phyloP scores from a whole-genome alignment of 495 filamentous ascomycete genomes.

The Hypoxylon intermedium region DNA sequence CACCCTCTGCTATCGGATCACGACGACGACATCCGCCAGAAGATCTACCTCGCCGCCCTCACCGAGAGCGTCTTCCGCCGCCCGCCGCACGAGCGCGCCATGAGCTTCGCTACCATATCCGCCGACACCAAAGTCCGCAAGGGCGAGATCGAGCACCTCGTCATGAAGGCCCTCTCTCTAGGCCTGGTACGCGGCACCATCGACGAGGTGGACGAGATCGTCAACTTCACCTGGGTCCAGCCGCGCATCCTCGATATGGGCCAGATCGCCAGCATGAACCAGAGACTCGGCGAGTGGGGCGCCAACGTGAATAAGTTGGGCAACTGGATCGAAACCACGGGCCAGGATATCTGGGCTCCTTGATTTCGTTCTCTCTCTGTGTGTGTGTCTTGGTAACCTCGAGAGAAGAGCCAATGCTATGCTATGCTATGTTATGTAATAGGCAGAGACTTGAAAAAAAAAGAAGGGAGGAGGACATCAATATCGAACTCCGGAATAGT shows the following conservation, averaged over 20 bases:
- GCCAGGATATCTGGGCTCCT: conserved; percentile 89
- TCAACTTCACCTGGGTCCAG: conserved; percentile 98
- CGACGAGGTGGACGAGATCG: conserved; percentile 93
- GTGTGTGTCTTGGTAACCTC: background rate
- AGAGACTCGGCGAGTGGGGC: conserved; percentile 90
- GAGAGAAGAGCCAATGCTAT: background rate
- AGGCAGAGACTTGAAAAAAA: conserved; percentile 1
- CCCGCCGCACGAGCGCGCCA: conserved; percentile 91
- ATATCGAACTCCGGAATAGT: background rate
- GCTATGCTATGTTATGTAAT: conserved; percentile 16
- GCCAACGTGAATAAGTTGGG: conserved; percentile 91
- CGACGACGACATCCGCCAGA: conserved; percentile 85
- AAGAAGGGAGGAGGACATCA: background rate
- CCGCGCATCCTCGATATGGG: conserved; percentile 95
- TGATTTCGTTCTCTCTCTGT: conserved; percentile 44
- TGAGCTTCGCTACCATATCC: conserved; percentile 86
- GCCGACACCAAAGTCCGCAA: conserved; percentile 90
- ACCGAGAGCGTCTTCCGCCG: conserved; percentile 97
- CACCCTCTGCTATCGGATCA: conserved; percentile 81
- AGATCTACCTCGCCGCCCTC: conserved; percentile 93
- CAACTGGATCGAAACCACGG: conserved; percentile 90
- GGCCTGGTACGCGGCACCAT: conserved; percentile 91
- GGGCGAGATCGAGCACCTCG: conserved; percentile 93
- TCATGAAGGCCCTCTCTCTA: conserved; percentile 97
- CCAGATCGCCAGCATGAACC: conserved; percentile 94